A percentile compares a stretch with the other conserved stretches of the same genome.
Conservation (phyloP, 306 rosid genomes). For the Quercus glauca region DNA sequence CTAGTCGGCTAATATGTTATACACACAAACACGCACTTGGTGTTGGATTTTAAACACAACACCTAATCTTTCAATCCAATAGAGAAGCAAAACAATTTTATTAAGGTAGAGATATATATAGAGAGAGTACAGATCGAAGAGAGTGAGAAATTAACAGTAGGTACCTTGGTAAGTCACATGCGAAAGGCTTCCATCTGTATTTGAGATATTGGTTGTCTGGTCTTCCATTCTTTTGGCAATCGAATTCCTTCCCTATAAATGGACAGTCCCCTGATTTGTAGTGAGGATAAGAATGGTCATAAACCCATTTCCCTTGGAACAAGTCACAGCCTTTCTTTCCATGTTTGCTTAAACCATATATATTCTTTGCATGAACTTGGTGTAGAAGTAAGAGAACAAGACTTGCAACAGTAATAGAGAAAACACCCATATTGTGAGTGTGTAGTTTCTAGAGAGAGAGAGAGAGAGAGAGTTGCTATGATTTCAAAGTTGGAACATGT, state of each 20-base stretch:
- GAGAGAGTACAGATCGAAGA: no score
- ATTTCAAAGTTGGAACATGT: neutral
- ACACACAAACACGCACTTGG: no score
- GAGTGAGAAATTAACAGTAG: neutral
- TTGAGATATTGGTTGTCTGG: slow-evolving; percentile 20
- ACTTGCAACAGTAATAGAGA: no score
- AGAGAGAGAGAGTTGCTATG: neutral
- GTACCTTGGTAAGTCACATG: slow-evolving; percentile 15
- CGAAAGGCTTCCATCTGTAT: slow-evolving; percentile 20
- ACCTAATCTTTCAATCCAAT: no score
- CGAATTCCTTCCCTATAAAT: slow-evolving; percentile 10
- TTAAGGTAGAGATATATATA: no score
- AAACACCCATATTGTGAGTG: no score
- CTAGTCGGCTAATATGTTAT: no score
- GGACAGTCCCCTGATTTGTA: slow-evolving; percentile 17
- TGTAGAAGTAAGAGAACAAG: no score
- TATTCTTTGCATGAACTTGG: no score
- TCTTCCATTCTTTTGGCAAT: slow-evolving; percentile 21
- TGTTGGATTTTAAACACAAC: no score
- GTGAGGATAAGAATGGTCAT: slow-evolving; percentile 15
- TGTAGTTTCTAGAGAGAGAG: neutral
- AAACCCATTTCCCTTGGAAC: slow-evolving; percentile 23
- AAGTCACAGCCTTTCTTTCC: slow-evolving; percentile 1
- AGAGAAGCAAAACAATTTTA: no score
- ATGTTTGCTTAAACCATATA: neutral